Percentiles rank a stretch among this genome's conserved stretches.
Evolutionary conservation across 2,329 filamentous ascomycete genomes (phyloP).

Genomic region (Clarireedia sp.): DNA sequence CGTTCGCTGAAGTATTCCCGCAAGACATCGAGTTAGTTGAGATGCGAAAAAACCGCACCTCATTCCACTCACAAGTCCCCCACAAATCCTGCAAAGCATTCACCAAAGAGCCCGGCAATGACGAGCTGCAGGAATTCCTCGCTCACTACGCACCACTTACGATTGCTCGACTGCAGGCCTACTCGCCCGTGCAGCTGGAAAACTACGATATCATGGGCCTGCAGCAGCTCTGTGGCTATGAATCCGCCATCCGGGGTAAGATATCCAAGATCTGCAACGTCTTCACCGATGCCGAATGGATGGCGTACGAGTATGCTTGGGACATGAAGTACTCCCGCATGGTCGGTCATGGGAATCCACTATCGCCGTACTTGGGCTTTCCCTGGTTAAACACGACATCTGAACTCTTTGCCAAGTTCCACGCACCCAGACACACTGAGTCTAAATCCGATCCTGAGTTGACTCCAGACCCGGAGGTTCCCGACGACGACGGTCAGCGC

Average conservation of each 20-base stretch:
- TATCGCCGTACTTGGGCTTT: conserved; percentile 51
- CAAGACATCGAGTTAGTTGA: conserved; percentile 25
- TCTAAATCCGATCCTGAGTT: neutral
- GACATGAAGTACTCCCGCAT: conserved; percentile 60
- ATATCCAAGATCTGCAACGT: conserved; percentile 54
- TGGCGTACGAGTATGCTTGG: conserved; percentile 58
- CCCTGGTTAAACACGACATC: conserved; percentile 53
- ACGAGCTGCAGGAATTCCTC: conserved; percentile 32
- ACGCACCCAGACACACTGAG: conserved; percentile 13
- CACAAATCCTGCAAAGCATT: conserved; percentile 55
- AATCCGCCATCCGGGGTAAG: conserved; percentile 47
- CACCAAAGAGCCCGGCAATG: conserved; percentile 24
- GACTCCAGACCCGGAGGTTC: conserved; percentile 2
- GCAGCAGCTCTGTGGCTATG: conserved; percentile 47
- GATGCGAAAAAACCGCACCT: conserved; percentile 47
- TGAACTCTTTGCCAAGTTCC: conserved; percentile 34
- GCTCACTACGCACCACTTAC: conserved; percentile 53
- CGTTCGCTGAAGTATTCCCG: conserved; percentile 23
- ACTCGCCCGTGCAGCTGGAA: conserved; percentile 55
- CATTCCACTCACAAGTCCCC: conserved; percentile 25
- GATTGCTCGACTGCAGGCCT: conserved; percentile 44
- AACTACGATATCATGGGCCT: conserved; percentile 54
- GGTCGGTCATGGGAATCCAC: conserved; percentile 52
- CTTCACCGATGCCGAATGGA: conserved; percentile 55
- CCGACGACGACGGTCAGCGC: conserved; percentile 39